Evolutionary conservation across 768 basidiomycete species (phyloP).

Genomic region (Rhodotorula paludigena): DNA sequence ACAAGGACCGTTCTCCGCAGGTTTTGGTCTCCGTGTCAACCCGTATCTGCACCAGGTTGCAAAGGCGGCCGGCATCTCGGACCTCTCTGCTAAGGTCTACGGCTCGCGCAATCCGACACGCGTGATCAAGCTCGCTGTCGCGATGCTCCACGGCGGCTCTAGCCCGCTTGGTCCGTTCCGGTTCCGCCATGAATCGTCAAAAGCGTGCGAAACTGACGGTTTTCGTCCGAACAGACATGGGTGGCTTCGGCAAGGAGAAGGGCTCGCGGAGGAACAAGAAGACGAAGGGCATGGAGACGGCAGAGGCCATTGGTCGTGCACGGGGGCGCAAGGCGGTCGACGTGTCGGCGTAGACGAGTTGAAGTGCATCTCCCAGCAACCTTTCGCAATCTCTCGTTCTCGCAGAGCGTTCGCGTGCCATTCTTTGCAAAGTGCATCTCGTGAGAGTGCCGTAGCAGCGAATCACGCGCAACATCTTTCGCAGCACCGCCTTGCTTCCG

Average conservation of each 20-base stretch:
- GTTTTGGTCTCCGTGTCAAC: slow-evolving; percentile 86
- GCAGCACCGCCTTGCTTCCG: not conserved
- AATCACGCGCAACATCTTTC: no score
- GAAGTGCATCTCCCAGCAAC: no score
- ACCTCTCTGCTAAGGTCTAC: slow-evolving; percentile 90
- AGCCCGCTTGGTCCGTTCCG: slow-evolving; percentile 59
- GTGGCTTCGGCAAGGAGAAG: slow-evolving; percentile 31
- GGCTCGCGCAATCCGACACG: slow-evolving; percentile 80
- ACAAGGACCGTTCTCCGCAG: slow-evolving; percentile 62
- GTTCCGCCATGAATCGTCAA: no score
- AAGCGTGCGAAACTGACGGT: not conserved
- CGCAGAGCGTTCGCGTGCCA: not conserved
- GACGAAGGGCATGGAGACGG: slow-evolving; percentile 35
- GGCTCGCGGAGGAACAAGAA: slow-evolving; percentile 39
- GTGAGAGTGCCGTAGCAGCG: no score
- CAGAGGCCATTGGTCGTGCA: slow-evolving; percentile 29
- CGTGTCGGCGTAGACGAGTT: not conserved
- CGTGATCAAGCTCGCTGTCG: slow-evolving; percentile 77
- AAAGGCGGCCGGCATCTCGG: slow-evolving; percentile 90
- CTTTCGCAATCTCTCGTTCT: not conserved
- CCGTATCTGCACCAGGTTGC: slow-evolving; percentile 78
- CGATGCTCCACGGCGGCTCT: slow-evolving; percentile 78
- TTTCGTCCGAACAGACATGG: slow-evolving; percentile 29
- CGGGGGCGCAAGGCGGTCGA: slow-evolving; percentile 28
- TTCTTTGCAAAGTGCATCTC: not conserved